A percentile compares a stretch with the other conserved stretches of the same genome.
Evolutionary conservation across 805 yeast genomes (phyloP).

Genomic region (Yarrowia sp.): DNA sequence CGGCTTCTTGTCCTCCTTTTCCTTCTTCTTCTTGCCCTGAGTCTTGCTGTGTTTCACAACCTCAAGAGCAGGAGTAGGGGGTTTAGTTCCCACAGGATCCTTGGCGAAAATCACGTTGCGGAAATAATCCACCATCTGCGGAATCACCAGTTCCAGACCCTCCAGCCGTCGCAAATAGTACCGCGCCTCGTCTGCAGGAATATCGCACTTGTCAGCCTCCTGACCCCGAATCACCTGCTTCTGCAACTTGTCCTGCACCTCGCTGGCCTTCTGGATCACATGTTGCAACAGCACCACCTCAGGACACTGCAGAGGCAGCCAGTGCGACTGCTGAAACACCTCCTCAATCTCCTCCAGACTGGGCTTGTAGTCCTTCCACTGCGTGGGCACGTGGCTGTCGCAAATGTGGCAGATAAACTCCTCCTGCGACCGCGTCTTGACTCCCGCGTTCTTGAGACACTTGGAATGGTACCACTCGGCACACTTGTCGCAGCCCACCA

Average conservation of each 20-base stretch:
- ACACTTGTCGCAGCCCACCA: conserved; percentile 86
- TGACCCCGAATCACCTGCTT: conserved; percentile 52
- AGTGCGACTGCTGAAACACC: conserved; percentile 35
- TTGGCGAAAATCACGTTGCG: background rate
- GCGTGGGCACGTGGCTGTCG: conserved; percentile 40
- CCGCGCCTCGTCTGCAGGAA: conserved; percentile 4
- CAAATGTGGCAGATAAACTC: conserved; percentile 56
- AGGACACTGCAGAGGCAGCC: conserved; percentile 39
- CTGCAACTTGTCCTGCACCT: conserved; percentile 48
- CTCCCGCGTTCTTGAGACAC: conserved; percentile 52
- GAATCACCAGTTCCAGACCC: conserved; percentile 8
- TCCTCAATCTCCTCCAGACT: conserved; percentile 37
- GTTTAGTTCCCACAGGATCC: background rate
- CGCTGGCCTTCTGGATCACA: conserved; percentile 34
- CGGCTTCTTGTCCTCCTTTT: background rate
- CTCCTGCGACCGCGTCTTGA: conserved; percentile 37
- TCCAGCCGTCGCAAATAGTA: background rate
- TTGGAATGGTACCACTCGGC: conserved; percentile 92
- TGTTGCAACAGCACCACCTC: conserved; percentile 35
- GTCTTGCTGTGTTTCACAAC: background rate
- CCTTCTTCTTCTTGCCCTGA: background rate
- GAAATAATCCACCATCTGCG: background rate
- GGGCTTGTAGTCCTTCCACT: conserved; percentile 40
- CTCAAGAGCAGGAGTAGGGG: background rate
- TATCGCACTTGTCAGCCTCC: conserved; percentile 20